These are phyloP conservation scores for Pseudoturritis turrita DNA, from an alignment of 345 rosid species.

Conservation along the genomic window DNA sequence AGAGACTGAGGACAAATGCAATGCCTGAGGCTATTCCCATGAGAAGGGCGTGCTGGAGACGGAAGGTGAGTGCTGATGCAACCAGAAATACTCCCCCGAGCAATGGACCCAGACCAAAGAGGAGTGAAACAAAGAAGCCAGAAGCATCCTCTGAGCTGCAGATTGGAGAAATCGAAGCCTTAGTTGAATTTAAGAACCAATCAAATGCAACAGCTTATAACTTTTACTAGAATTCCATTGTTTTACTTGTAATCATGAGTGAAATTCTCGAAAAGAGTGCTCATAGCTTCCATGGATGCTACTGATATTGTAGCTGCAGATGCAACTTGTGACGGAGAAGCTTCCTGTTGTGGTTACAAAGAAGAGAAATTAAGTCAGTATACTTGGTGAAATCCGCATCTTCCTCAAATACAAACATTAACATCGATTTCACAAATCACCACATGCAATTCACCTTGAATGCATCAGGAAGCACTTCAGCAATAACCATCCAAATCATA, in stretches of 20 bases:
- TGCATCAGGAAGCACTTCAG: conserved; percentile 99
- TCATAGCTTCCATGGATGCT: conserved; percentile 94
- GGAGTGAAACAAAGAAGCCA: conserved; percentile 91
- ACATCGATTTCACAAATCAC: not conserved
- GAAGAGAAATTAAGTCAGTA: conserved; percentile 1
- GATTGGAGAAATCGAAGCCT: conserved; percentile 6
- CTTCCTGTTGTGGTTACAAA: conserved; percentile 55
- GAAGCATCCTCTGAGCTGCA: conserved; percentile 98
- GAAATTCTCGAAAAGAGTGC: conserved; percentile 74
- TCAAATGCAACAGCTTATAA: conserved; percentile 6
- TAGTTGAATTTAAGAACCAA: conserved; percentile 3
- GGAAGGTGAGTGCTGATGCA: conserved; percentile 69
- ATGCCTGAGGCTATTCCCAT: conserved; percentile 95
- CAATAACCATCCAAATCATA: conserved; percentile 99
- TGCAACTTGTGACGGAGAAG: conserved; percentile 89
- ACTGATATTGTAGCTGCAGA: conserved; percentile 95
- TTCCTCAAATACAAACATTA: not conserved
- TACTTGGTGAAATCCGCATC: not conserved
- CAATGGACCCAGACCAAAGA: conserved; percentile 94
- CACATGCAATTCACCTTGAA: conserved; percentile 60
- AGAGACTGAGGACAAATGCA: conserved; percentile 78
- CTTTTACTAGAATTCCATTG: not conserved
- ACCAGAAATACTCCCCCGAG: conserved; percentile 82
- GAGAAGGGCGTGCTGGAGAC: conserved; percentile 84
- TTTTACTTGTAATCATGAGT: conserved; percentile 86